Conservation (phyloP, 495 filamentous ascomycete genomes). For the Neurospora discreta region DNA sequence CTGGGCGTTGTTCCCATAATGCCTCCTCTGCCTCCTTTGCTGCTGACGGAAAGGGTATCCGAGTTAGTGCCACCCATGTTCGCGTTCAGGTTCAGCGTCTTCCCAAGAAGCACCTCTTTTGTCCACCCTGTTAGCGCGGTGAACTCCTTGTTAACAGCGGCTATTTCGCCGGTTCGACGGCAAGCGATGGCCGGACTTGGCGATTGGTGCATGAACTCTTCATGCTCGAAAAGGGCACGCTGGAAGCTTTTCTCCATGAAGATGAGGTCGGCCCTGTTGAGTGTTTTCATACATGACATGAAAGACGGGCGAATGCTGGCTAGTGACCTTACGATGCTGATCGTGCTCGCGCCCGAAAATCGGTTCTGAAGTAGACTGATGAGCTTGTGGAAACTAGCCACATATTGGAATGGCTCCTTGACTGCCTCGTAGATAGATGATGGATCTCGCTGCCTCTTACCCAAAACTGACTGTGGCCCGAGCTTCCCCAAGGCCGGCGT, state of each 20-base stretch:
- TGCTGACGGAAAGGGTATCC: conserved; percentile 17
- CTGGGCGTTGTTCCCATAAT: conserved; percentile 35
- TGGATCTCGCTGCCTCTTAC: conserved; percentile 52
- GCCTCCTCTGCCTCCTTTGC: conserved; percentile 20
- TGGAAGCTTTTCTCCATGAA: conserved; percentile 98
- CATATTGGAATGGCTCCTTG: conserved; percentile 82
- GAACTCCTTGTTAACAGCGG: conserved; percentile 89
- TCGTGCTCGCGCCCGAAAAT: conserved; percentile 54
- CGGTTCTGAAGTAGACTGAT: conserved; percentile 70
- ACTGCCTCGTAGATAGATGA: conserved; percentile 81
- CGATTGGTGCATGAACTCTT: conserved; percentile 77
- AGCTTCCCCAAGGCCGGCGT: conserved; percentile 28
- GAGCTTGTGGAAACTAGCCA: conserved; percentile 77
- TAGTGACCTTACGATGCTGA: conserved; percentile 76
- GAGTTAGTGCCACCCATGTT: conserved; percentile 46
- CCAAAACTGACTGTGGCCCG: conserved; percentile 39
- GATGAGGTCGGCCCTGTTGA: conserved; percentile 78
- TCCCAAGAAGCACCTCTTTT: conserved; percentile 80
- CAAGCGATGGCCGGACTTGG: conserved; percentile 88
- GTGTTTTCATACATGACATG: conserved; percentile 71
- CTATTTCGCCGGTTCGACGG: conserved; percentile 84
- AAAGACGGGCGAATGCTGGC: conserved; percentile 86
- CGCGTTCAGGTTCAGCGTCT: conserved; percentile 78
- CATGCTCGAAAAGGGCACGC: conserved; percentile 80
- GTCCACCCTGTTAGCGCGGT: conserved; percentile 89